These are phyloP conservation scores for Sambucus nigra DNA, from an alignment of 129 eudicot genomes.

Conservation along the genomic window DNA sequence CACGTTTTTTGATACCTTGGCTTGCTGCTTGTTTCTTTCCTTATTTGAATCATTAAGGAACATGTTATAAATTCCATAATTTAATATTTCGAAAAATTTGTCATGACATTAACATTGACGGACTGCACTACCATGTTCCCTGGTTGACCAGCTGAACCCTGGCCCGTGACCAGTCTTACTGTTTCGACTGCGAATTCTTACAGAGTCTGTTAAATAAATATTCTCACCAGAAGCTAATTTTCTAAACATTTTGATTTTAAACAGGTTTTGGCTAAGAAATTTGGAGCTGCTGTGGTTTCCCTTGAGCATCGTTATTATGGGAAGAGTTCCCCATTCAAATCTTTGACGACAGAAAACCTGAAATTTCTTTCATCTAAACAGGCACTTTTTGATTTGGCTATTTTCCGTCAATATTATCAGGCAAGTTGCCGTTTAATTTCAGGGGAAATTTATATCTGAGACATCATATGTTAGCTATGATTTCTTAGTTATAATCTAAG, in stretches of 20 bases:
- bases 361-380: constrained; percentile 89
- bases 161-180: background rate
- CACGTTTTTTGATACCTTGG: too few species aligned
- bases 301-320: constrained; percentile 97
- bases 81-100: too few species aligned
- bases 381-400: constrained; percentile 90
- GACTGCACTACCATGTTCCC: background rate
- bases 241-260: constrained; percentile 9
- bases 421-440: constrained; percentile 28
- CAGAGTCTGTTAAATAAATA: constrained; percentile 1
- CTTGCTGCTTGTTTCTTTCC: too few species aligned
- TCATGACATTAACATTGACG: too few species aligned
- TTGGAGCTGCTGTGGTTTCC: constrained; percentile 93
- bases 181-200: background rate
- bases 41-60: too few species aligned
- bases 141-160: background rate
- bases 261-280: constrained; percentile 83
- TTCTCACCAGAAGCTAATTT: background rate
- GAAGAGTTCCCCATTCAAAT: constrained; percentile 78
- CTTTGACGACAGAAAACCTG: constrained; percentile 67
- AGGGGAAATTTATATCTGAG: background rate
- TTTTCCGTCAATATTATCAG: constrained; percentile 88
- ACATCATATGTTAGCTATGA: background rate
- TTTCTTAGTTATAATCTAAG: background rate
- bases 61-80: too few species aligned